Conservation (phyloP, 2,329 filamentous ascomycete genomes). For the Exophiala viscosa region DNA sequence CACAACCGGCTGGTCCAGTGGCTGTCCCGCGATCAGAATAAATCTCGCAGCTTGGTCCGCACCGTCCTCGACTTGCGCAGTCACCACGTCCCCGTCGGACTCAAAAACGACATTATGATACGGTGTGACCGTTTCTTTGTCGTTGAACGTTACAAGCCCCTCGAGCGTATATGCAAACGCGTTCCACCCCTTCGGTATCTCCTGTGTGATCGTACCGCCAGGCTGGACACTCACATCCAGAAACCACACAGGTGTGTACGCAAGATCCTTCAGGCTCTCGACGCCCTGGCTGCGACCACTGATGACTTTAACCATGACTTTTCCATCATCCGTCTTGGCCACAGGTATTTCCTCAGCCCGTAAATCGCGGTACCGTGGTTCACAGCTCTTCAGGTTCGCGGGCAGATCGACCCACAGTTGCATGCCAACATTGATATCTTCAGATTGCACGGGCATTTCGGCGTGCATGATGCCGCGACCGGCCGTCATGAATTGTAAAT, state of each 20-base stretch:
- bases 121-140: conserved; percentile 55
- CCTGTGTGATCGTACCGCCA: conserved; percentile 72
- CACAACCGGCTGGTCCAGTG: conserved; percentile 73
- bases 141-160: conserved; percentile 61
- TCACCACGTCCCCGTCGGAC: conserved; percentile 69
- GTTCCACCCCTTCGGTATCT: conserved; percentile 78
- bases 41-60: conserved; percentile 55
- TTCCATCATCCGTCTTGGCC: conserved; percentile 66
- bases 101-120: conserved; percentile 91
- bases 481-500: conserved; percentile 97
- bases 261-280: conserved; percentile 82
- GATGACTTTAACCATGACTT: conserved; percentile 83
- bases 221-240: conserved; percentile 78
- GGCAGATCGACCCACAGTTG: conserved; percentile 96
- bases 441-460: conserved; percentile 83
- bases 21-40: conserved; percentile 71
- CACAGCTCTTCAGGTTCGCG: conserved; percentile 73
- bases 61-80: conserved; percentile 63
- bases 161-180: conserved; percentile 83
- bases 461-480: conserved; percentile 89
- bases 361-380: conserved; percentile 88
- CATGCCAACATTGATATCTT: conserved; percentile 80
- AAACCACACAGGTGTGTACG: conserved; percentile 97
- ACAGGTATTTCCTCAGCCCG: conserved; percentile 72
- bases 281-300: conserved; percentile 78